phyloP scores from a whole-genome alignment of 805 yeast genomes.

The Metschnikowia cerradonensis region DNA sequence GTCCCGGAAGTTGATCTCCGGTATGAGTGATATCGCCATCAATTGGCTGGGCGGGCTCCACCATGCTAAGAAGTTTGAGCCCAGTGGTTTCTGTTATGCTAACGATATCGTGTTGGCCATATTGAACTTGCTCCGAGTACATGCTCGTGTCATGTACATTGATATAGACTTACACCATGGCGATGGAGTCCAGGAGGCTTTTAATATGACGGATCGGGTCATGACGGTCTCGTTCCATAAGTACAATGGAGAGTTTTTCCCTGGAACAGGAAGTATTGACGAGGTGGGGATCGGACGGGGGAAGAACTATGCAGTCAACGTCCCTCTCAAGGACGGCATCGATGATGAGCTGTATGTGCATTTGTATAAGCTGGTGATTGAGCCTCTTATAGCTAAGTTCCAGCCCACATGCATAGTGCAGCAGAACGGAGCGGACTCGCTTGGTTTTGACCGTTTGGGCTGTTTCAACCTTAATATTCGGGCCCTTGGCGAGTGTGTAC shows the following conservation, averaged over 20 bases:
- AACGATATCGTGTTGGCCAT: constrained; percentile 92
- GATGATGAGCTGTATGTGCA: constrained; percentile 83
- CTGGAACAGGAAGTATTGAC: constrained; percentile 92
- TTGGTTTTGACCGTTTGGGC: constrained; percentile 90
- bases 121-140: constrained; percentile 77
- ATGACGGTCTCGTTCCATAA: constrained; percentile 97
- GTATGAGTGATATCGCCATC: constrained; percentile 89
- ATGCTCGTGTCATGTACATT: constrained; percentile 87
- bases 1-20: constrained; percentile 76
- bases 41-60: constrained; percentile 97
- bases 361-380: constrained; percentile 78
- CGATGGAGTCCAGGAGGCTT: constrained; percentile 97
- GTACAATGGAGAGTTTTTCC: constrained; percentile 90
- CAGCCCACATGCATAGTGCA: constrained; percentile 92
- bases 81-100: constrained; percentile 92
- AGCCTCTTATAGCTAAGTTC: constrained; percentile 84
- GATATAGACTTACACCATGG: constrained; percentile 97
- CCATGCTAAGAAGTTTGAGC: constrained; percentile 93
- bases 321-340: constrained; percentile 91
- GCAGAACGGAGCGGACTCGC: constrained; percentile 96
- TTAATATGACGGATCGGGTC: constrained; percentile 89
- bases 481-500: constrained; percentile 95
- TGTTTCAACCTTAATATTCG: constrained; percentile 87
- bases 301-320: constrained; percentile 80
- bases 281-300: constrained; percentile 90